Percentiles rank a stretch among this genome's conserved stretches.
Conservation (phyloP, 1,139 yeast genomes). For the Scheffersomyces stambukii region DNA sequence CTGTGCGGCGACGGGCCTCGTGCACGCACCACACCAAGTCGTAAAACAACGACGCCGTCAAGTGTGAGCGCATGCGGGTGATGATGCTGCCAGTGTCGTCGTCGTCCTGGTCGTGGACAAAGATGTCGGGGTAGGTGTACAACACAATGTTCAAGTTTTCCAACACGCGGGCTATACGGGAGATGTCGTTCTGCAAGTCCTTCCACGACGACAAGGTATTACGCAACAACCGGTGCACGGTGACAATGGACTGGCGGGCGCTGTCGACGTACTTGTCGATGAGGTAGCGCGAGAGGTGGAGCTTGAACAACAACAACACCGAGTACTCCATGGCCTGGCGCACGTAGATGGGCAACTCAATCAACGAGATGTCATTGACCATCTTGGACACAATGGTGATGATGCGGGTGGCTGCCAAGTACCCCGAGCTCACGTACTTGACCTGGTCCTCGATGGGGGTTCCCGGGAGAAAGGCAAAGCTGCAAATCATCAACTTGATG, state of each 20-base stretch:
- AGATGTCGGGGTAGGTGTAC: slow-evolving; percentile 82
- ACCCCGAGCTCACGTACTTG: slow-evolving; percentile 77
- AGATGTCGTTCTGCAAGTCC: slow-evolving; percentile 83
- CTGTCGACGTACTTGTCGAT: slow-evolving; percentile 79
- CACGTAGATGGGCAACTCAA: slow-evolving; percentile 82
- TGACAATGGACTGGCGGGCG: slow-evolving; percentile 88
- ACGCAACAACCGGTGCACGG: slow-evolving; percentile 82
- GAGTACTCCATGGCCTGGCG: slow-evolving; percentile 83
- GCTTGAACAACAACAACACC: slow-evolving; percentile 72
- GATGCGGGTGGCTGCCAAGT: slow-evolving; percentile 75
- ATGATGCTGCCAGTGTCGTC: slow-evolving; percentile 56
- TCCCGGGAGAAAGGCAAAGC: slow-evolving; percentile 88
- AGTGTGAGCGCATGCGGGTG: slow-evolving; percentile 84
- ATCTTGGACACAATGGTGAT: slow-evolving; percentile 74
- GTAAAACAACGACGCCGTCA: slow-evolving; percentile 86
- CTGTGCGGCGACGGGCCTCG: slow-evolving; percentile 79
- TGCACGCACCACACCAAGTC: slow-evolving; percentile 94
- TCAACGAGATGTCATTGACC: slow-evolving; percentile 61
- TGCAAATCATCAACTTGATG: slow-evolving; percentile 76
- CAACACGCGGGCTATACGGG: slow-evolving; percentile 88
- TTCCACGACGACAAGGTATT: slow-evolving; percentile 91
- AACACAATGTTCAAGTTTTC: slow-evolving; percentile 86
- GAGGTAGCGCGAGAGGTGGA: slow-evolving; percentile 75
- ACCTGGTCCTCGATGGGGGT: slow-evolving; percentile 88
- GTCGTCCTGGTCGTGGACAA: slow-evolving; percentile 27